phyloP scores from a whole-genome alignment of 305 asterid genomes.

The Ajuga reptans region DNA sequence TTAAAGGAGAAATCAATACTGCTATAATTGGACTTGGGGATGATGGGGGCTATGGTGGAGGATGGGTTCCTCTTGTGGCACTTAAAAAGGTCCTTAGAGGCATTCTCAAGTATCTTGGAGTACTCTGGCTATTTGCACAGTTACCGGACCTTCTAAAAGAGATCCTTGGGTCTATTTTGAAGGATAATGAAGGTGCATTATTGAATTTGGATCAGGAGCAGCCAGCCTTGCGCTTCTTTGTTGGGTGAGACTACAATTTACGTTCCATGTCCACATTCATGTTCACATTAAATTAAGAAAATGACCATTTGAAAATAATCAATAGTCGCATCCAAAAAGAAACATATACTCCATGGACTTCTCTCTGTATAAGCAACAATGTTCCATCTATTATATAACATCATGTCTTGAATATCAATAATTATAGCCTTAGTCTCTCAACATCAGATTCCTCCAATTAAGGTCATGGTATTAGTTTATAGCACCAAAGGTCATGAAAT shows the following conservation, averaged over 20 bases:
- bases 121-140: slow-evolving; percentile 96
- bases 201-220: slow-evolving; percentile 98
- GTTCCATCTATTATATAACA: not conserved
- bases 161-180: slow-evolving; percentile 89
- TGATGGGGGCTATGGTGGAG: slow-evolving; percentile 99
- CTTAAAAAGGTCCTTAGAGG: slow-evolving; percentile 96
- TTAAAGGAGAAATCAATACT: slow-evolving; percentile 92
- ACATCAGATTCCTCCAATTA: not conserved
- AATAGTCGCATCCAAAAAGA: not conserved
- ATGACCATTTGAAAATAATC: not conserved
- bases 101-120: slow-evolving; percentile 95
- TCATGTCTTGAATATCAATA: not conserved
- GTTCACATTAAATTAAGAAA: not conserved
- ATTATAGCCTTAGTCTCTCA: not conserved
- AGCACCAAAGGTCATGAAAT: not conserved
- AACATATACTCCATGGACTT: not conserved
- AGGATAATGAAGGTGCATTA: slow-evolving; percentile 92
- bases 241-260: slow-evolving; percentile 57
- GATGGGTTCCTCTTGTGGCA: slow-evolving; percentile 99
- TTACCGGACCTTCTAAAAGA: slow-evolving; percentile 92
- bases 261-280: not conserved
- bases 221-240: slow-evolving; percentile 98
- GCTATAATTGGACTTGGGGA: slow-evolving; percentile 99
- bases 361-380: not conserved
- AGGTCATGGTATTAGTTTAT: not conserved